Base-by-base conservation (phyloP, 306 rosid species). In the Crataegus laevigata region DNA sequence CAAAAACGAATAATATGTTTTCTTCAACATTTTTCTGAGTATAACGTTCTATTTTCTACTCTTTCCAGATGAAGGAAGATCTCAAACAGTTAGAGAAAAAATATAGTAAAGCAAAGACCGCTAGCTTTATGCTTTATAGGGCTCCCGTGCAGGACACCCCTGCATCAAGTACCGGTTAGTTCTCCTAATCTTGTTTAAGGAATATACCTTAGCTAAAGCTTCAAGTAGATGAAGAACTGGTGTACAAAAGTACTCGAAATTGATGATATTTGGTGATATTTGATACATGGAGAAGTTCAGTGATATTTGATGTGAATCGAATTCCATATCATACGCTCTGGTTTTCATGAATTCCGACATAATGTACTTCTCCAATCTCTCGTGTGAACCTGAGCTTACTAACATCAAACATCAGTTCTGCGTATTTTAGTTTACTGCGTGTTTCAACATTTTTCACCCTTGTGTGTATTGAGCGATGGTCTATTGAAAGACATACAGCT, bases 91-190 rank as follows among this genome's bases (percentile, higher is more conserved):
- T 84, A 11, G 38, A 69, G 78, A 83, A 76, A 40, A 81, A 81
- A 72, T 75, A 76, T 73, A 78, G 78, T 71, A 28, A 83, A 51
- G 62, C 36, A 69, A 79, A 79, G 75, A 73, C 82, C 34, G 68
- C 80, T 71, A 75, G 75, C 74, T 11, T 43, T 76, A 54, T 47
- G 34, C 66, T 45, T 40, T 30, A 47, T 59, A 67, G 74, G 50
- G 57, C 77, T 82, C 68, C 84, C 38, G 84, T 60, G 62, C 84
- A 79, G 75, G 81, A 81, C 22, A 58, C 59, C 80, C 75, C 88
- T 65, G 84, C 86, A 47, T 43, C 93, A 82, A 89, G 77, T 84
- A 77, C 84, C n/a, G 79, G 88, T 88, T 72, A 79, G 86, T 78
- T 78, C 64, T 79, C 77, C 24, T 77, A 60, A 34, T 45, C 68